These are phyloP conservation scores for Rhodotorula sp. DNA, from an alignment of 1,284 basidiomycete genomes.

Conservation along the genomic window DNA sequence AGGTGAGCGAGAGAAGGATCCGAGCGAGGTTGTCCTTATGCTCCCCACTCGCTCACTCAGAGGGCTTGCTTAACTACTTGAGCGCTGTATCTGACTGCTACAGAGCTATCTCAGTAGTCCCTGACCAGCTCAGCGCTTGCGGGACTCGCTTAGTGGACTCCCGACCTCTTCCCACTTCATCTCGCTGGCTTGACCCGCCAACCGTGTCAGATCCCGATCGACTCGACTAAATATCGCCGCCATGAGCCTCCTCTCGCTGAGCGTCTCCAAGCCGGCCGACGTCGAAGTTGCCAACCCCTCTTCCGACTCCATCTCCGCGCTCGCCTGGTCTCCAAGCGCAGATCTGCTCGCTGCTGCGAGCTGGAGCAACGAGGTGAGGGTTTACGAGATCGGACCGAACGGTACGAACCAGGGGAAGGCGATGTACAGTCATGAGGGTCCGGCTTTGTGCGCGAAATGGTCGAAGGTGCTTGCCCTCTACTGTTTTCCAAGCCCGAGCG, in stretches of 20 bases:
- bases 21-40: neutral
- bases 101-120: too few species aligned
- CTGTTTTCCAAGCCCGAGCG: too few species aligned
- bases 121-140: neutral
- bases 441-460: constrained; percentile 13
- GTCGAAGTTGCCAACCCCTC: constrained; percentile 62
- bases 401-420: constrained; percentile 68
- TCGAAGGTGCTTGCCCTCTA: constrained; percentile 6
- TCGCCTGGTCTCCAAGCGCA: constrained; percentile 49
- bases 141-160: neutral
- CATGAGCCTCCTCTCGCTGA: constrained; percentile 24
- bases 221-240: too few species aligned
- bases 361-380: constrained; percentile 50
- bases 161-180: neutral
- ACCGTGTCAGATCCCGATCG: too few species aligned
- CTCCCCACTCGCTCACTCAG: neutral
- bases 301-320: constrained; percentile 47
- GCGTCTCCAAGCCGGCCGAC: constrained; percentile 55
- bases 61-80: neutral
- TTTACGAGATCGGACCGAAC: constrained; percentile 56
- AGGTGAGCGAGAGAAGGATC: neutral
- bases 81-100: too few species aligned
- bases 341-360: constrained; percentile 50
- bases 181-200: neutral
- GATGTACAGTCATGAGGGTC: constrained; percentile 68